Conservation (phyloP, 2,329 filamentous ascomycete genomes). For the Monilinia fructigena region DNA sequence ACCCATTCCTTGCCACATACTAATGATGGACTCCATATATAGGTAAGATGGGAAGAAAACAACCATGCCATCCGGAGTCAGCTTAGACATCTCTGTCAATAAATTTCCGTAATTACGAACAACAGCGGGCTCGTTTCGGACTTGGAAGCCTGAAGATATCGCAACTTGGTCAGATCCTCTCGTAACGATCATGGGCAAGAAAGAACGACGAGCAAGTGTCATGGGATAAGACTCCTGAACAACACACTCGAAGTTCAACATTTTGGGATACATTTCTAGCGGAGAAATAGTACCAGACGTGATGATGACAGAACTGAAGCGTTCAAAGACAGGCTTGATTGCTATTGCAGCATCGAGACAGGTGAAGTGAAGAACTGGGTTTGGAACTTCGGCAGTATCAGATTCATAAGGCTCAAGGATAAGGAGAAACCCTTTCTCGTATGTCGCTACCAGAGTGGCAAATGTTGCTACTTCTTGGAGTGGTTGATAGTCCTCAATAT, state of each 20-base stretch:
- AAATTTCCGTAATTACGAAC: conserved; percentile 94
- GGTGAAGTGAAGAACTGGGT: conserved; percentile 94
- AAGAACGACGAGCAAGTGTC: conserved; percentile 92
- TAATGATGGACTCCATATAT: conserved; percentile 99
- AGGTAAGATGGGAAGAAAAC: conserved; percentile 98
- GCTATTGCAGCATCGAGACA: conserved; percentile 97
- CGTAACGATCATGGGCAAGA: conserved; percentile 96
- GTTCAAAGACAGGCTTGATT: conserved; percentile 95
- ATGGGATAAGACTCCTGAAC: conserved; percentile 97
- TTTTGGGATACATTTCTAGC: conserved; percentile 98
- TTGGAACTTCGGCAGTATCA: conserved; percentile 90
- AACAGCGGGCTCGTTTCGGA: conserved; percentile 93
- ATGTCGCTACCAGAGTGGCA: conserved; percentile 91
- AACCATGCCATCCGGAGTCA: conserved; percentile 96
- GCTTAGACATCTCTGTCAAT: conserved; percentile 89
- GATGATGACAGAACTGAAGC: conserved; percentile 97
- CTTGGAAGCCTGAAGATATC: conserved; percentile 90
- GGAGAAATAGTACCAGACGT: conserved; percentile 97
- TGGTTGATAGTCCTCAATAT: conserved; percentile 96
- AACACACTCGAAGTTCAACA: conserved; percentile 89
- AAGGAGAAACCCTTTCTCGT: conserved; percentile 92
- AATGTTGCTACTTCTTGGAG: conserved; percentile 97
- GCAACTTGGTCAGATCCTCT: conserved; percentile 90
- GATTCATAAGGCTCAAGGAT: conserved; percentile 98
- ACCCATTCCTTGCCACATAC: conserved; percentile 98